phyloP scores from a whole-genome alignment of 1,284 basidiomycete genomes.

The Neolentinus lepideus region DNA sequence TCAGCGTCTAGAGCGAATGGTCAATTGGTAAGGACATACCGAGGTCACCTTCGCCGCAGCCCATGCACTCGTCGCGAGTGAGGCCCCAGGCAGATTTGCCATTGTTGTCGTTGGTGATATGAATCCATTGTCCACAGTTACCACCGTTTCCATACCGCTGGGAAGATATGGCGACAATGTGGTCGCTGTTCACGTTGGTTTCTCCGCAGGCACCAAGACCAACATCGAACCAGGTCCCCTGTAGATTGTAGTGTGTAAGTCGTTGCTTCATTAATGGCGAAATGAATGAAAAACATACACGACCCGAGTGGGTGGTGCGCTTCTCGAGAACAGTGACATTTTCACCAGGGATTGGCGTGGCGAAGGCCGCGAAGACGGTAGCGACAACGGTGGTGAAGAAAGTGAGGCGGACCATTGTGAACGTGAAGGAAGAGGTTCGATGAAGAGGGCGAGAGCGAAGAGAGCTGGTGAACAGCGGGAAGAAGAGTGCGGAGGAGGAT shows the following conservation, averaged over 20 bases:
- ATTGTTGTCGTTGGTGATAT: constrained; percentile 24
- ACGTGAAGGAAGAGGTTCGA: neutral
- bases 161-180: constrained; percentile 32
- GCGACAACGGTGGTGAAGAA: constrained; percentile 1
- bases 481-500: neutral
- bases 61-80: constrained; percentile 28
- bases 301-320: constrained; percentile 1
- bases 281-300: neutral
- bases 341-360: neutral
- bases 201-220: constrained; percentile 36
- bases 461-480: neutral
- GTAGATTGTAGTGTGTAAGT: constrained; percentile 4
- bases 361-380: neutral
- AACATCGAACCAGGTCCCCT: constrained; percentile 36
- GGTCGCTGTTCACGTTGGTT: constrained; percentile 24
- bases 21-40: constrained; percentile 17
- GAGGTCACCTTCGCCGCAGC: constrained; percentile 25
- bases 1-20: neutral
- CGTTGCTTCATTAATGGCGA: neutral
- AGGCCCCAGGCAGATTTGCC: constrained; percentile 22
- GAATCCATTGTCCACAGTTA: constrained; percentile 29
- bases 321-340: neutral
- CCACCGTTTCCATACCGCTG: constrained; percentile 24
- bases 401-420: neutral
- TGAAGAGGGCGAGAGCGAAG: neutral